Base-by-base conservation (phyloP, 495 filamentous ascomycete species). In the Podospora comata region DNA sequence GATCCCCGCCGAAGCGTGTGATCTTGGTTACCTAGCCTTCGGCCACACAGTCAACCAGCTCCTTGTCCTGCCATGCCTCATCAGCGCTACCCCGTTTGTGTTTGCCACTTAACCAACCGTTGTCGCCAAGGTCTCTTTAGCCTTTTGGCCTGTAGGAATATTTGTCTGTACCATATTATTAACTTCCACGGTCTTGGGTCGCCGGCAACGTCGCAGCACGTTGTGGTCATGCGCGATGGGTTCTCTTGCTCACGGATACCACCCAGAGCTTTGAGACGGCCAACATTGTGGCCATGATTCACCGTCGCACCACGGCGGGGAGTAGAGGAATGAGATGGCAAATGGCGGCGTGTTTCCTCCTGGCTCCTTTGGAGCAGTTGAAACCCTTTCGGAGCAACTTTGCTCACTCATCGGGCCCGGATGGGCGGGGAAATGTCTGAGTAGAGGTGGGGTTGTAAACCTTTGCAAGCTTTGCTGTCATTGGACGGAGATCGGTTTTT, bases 121-220 rank as follows among this genome's bases (percentile, higher is more conserved):
- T 11, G 39, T 48, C 39, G 55, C 55, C 55, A 58, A 58, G 55
- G 20, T 58, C 55, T 58, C 18, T 58, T 20, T 58, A 20, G 20
- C 18, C 23, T 18, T 58, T 26, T 26, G 55, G 55, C 55, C 55
- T 58, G 55, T 58, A 58, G 55, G 55, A 58, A 58, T 58, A 58
- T 20, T 58, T 58, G 55, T 56, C 54, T 58, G 55, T 58, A 58
- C 55, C 19, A 58, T 58, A 58, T 26, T 58, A 58, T 58, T 58
- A 20, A 58, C 18, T 58, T 58, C 18, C 55, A 26, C 55, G n/a
- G 55, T 58, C 55, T 58, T 58, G 55, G 39, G 55, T 11, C 23
- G 55, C 13, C 55, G 55, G 55, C 55, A 19, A 19, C 55, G 20
- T 11, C 39, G 0, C 39, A 11, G 13, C 13, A 48, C 39, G 20